Evolutionary conservation across 225 moss, liverwort and hornwort genomes (phyloP).

Genomic region (Sphagnum contortum): DNA sequence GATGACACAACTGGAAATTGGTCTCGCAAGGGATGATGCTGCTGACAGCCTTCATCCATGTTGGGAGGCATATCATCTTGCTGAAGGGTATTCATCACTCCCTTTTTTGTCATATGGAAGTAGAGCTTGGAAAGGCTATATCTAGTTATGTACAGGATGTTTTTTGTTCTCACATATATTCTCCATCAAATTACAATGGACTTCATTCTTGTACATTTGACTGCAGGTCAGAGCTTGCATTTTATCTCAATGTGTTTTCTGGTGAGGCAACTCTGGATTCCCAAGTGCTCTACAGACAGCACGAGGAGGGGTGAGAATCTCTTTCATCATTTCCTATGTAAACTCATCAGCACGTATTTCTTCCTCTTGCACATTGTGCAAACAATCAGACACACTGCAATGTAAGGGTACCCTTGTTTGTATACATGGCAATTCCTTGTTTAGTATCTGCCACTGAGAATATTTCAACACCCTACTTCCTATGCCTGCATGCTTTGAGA

Average conservation of each 20-base stretch:
- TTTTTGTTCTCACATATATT: background rate
- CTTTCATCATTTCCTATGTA: too few relatives aligned
- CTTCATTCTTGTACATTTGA: background rate
- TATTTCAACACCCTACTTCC: too few relatives aligned
- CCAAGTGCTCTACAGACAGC: constrained; percentile 74
- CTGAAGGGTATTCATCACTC: constrained; percentile 38
- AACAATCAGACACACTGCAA: too few relatives aligned
- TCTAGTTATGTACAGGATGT: constrained; percentile 1
- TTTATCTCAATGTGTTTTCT: constrained; percentile 85
- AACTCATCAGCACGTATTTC: too few relatives aligned
- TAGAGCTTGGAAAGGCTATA: background rate
- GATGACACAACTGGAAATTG: constrained; percentile 79
- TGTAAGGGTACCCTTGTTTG: too few relatives aligned
- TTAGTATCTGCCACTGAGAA: too few relatives aligned
- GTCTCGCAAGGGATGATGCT: constrained; percentile 48
- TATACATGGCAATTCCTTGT: too few relatives aligned
- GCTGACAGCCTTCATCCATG: constrained; percentile 85
- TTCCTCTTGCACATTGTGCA: too few relatives aligned
- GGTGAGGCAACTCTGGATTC: constrained; percentile 78
- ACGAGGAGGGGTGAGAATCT: constrained; percentile 59
- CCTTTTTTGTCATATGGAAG: background rate
- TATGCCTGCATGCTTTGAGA: too few relatives aligned
- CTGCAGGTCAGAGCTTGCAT: constrained; percentile 45
- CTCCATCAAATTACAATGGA: too few relatives aligned
- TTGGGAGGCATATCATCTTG: constrained; percentile 77